phyloP scores from a whole-genome alignment of 768 basidiomycete genomes.

The Boletellus ananas region DNA sequence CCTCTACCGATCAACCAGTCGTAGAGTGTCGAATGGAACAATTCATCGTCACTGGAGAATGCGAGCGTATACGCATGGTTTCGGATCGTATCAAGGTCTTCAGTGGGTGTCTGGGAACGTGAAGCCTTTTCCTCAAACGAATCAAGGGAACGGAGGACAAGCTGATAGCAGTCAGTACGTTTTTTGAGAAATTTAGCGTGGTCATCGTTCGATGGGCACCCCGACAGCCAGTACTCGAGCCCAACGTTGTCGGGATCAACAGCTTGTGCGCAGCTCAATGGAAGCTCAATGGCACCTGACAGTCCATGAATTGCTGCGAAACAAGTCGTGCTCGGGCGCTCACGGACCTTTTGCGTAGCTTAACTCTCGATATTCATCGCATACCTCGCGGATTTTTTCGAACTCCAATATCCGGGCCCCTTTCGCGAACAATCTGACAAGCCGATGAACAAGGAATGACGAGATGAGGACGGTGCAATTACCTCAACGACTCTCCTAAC shows the following conservation, averaged over 20 bases:
- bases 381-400: constrained; percentile 80
- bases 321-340: not conserved
- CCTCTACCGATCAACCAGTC: constrained; percentile 86
- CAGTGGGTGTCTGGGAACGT: constrained; percentile 30
- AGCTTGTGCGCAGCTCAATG: constrained; percentile 75
- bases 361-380: constrained; percentile 85
- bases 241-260: constrained; percentile 76
- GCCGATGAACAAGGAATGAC: constrained; percentile 1
- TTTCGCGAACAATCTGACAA: constrained; percentile 75
- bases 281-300: constrained; percentile 79
- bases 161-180: constrained; percentile 73
- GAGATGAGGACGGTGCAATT: constrained; percentile 11
- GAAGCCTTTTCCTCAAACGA: constrained; percentile 70
- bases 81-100: constrained; percentile 69
- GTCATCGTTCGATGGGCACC: constrained; percentile 53
- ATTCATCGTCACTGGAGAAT: constrained; percentile 79
- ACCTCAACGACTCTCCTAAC: constrained; percentile 87
- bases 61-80: constrained; percentile 84
- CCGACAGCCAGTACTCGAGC: constrained; percentile 71
- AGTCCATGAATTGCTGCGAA: not conserved
- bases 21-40: constrained; percentile 92
- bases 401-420: constrained; percentile 82
- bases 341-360: constrained; percentile 74
- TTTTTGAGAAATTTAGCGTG: constrained; percentile 55
- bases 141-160: constrained; percentile 76